Percentiles rank a stretch among this genome's conserved stretches.
These are phyloP conservation scores for Suillus bovinus DNA, from an alignment of 768 basidiomycete genomes.

Conservation along the genomic window DNA sequence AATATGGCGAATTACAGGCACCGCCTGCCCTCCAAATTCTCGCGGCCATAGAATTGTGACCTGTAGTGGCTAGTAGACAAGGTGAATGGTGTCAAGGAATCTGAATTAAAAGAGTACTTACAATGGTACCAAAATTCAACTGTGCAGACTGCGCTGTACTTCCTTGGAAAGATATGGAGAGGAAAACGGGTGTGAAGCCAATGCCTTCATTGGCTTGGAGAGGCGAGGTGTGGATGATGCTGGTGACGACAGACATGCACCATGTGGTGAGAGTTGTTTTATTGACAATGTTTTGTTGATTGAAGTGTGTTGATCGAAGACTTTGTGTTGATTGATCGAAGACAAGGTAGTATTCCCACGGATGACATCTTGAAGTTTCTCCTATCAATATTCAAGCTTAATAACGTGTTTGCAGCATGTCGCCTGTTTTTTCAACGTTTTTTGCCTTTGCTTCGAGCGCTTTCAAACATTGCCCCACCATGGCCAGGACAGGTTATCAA, in stretches of 20 bases:
- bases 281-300: too few relatives aligned
- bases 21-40: neutral
- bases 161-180: neutral
- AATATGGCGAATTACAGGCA: constrained; percentile 1
- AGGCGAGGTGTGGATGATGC: neutral
- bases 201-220: neutral
- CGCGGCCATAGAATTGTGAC: neutral
- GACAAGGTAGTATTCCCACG: too few relatives aligned
- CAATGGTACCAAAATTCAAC: neutral
- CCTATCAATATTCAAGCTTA: too few relatives aligned
- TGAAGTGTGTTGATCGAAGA: too few relatives aligned
- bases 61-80: neutral
- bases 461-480: too few relatives aligned
- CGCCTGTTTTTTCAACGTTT: too few relatives aligned
- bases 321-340: too few relatives aligned
- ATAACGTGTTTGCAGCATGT: neutral
- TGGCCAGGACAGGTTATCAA: too few relatives aligned
- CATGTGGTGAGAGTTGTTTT: too few relatives aligned
- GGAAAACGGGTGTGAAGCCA: neutral
- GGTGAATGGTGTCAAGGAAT: neutral
- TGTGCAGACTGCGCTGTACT: neutral
- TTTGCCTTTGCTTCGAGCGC: too few relatives aligned
- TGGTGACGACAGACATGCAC: neutral
- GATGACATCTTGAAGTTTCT: too few relatives aligned
- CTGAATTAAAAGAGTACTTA: neutral